Conservation (phyloP, 257 asterid species). For the Cruciata laevipes region DNA sequence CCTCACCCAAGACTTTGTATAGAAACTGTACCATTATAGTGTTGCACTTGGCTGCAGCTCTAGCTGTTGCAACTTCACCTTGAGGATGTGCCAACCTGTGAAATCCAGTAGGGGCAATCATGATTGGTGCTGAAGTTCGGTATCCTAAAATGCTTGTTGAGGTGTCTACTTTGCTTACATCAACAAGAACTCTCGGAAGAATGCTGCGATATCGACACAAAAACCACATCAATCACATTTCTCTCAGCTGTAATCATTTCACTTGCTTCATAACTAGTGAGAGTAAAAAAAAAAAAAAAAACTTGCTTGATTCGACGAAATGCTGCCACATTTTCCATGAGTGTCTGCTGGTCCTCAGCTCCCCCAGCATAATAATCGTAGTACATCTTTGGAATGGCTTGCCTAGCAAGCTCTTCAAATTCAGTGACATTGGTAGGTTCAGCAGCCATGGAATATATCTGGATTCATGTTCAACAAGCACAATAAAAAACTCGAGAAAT, state of each 20-base stretch:
- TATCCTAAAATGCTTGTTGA: conserved; percentile 43
- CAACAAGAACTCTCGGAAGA: conserved; percentile 48
- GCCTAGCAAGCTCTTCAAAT: conserved; percentile 52
- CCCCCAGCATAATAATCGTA: conserved; percentile 53
- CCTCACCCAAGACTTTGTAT: no score
- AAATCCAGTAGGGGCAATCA: conserved; percentile 47
- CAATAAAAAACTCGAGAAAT: no score
- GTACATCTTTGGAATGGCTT: conserved; percentile 60
- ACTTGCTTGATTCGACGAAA: conserved; percentile 46
- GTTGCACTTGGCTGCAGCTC: conserved; percentile 48
- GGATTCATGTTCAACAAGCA: no score
- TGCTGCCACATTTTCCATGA: conserved; percentile 43
- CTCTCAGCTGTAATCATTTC: neutral
- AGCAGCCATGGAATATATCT: no score
- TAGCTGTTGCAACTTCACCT: conserved; percentile 69
- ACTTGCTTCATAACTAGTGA: neutral
- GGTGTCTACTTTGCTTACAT: conserved; percentile 47
- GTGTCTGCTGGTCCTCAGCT: conserved; percentile 65
- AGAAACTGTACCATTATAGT: conserved; percentile 48
- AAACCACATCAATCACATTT: neutral
- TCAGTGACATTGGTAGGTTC: conserved; percentile 41
- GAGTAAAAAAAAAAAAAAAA: neutral
- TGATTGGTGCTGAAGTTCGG: conserved; percentile 42
- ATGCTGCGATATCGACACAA: conserved; percentile 25
- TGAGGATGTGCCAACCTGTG: conserved; percentile 54